phyloP scores from a whole-genome alignment of 148 eudicot genomes.

The Rhododendron mucronatum region DNA sequence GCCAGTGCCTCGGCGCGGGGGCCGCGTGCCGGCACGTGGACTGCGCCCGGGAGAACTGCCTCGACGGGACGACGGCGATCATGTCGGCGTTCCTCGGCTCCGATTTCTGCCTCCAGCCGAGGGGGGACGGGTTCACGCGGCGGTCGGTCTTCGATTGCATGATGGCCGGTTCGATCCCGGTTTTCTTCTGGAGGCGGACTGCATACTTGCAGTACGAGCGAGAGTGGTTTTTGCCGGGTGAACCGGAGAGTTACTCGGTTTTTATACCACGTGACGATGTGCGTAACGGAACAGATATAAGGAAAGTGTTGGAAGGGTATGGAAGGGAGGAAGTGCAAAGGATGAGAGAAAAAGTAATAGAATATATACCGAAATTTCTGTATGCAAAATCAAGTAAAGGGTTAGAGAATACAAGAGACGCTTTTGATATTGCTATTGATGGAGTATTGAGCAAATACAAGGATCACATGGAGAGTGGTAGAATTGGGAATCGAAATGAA shows the following conservation, averaged over 20 bases:
- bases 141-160: constrained; percentile 53
- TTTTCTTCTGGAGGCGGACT: constrained; percentile 81
- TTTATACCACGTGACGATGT: constrained; percentile 59
- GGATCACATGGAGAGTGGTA: constrained; percentile 12
- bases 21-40: constrained; percentile 35
- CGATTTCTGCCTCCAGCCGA: constrained; percentile 54
- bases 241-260: constrained; percentile 85
- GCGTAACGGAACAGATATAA: constrained; percentile 55
- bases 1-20: constrained; percentile 24
- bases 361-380: constrained; percentile 54
- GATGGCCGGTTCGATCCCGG: constrained; percentile 72
- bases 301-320: constrained; percentile 39
- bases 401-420: constrained; percentile 43
- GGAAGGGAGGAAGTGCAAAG: constrained; percentile 40
- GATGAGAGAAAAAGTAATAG: constrained; percentile 88
- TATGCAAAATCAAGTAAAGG: constrained; percentile 58
- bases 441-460: constrained; percentile 52
- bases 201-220: constrained; percentile 74
- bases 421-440: constrained; percentile 76
- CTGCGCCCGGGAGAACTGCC: constrained; percentile 31
- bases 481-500: not conserved
- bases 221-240: constrained; percentile 62
- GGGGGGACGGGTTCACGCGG: constrained; percentile 51
- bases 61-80: constrained; percentile 26
- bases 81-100: constrained; percentile 31